Base-by-base conservation (phyloP, 805 yeast genomes). In the Cyberlindnera samutprakarnensis region DNA sequence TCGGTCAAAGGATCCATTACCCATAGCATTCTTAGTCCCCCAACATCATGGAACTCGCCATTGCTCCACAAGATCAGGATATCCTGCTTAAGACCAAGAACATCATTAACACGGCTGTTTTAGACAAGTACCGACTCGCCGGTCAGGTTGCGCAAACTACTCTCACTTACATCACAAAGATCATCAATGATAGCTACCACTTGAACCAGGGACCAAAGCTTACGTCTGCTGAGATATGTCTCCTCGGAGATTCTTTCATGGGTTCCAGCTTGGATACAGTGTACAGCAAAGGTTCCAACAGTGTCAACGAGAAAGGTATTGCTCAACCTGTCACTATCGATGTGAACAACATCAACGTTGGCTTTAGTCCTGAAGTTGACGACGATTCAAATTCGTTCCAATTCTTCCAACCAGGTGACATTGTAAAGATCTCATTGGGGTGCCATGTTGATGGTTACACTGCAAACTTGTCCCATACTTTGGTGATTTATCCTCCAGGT, bases 371-470 rank as follows among this genome's bases (percentile, higher is more conserved):
- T 25, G 96, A 87, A 57, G 56, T 81, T 32, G 87, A 77, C 52
- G 82, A 77, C 43, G 65, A 65, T 20, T 47, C 65, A 38, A 41
- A 39, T 30, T 46, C 44, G 14, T 49, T 61, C 43, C 55, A 55
- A 33, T 56, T 58, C 32, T 73, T 83, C 46, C 54, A 57, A 33
- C 74, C 75, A 16, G 97, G 97, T 31, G 96, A 92, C 56, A 68
- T 88, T 29, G 85, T 85, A 21, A 88, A 90, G 40, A 70, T 92
- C 36, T 65, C 82, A 10, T 66, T 90, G 18, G 98, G 96, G 30
- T 88, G 81, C 38, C 96, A 92, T 43, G 74, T 92, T 45, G 98
- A 92, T 58, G 98, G 98, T 35, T 92, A 88, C 63, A 83, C 96
- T 10, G 77, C 95, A 2, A 74, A 76, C 54, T 76, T 75, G 9